Evolutionary conservation across 1,139 yeast species (phyloP), one percentile per base, ranked within the genome.

Genomic region (Geotrichum siamense): DNA sequence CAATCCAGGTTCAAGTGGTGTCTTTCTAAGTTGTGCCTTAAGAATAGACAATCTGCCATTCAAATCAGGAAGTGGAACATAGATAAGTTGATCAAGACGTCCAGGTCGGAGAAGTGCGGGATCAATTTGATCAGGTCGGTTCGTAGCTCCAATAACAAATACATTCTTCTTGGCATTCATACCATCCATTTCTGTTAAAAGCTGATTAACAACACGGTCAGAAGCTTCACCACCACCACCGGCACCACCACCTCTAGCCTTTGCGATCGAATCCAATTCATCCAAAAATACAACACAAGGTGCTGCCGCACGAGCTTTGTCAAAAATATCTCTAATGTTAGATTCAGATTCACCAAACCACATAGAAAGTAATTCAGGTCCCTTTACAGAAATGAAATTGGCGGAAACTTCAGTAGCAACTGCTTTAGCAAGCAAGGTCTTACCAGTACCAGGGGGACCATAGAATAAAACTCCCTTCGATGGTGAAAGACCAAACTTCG

Each of bases 391-490:
- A 54, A 91, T 89, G 68, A 91, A 91, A 67, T 89, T 91, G 37
- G 97, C 97, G 47, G 94, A 82, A 33, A 87, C 96, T 66, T 91
- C 97, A 45, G 96, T 89, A 39, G 98, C 97, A 56, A 91, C 96
- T 40, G 98, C 98, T 69, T 91, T 91, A 38, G 98, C 98, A 57
- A 91, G 75, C 60, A 91, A 73, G 5, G 98, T 89, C 70, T 89
- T 89, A 85, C 98, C 98, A 53, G 97, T 89, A 81, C 98, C 98
- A 51, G 98, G 98, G 47, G 98, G 98, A 58, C 99, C 99, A 67
- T 84, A 91, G 74, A 93, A 91, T 64, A 93, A 74, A 55, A 91
- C 97, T 71, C 99, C 99, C 71, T 89, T 89, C 43, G 97, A 79
- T 45, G 98, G 98, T 16, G 97, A 82, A 67, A 91, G 77, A 53